A percentile compares a stretch with the other conserved stretches of the same genome.
Conservation (phyloP, 2,329 filamentous ascomycete species). For the Phialocephala sp. region DNA sequence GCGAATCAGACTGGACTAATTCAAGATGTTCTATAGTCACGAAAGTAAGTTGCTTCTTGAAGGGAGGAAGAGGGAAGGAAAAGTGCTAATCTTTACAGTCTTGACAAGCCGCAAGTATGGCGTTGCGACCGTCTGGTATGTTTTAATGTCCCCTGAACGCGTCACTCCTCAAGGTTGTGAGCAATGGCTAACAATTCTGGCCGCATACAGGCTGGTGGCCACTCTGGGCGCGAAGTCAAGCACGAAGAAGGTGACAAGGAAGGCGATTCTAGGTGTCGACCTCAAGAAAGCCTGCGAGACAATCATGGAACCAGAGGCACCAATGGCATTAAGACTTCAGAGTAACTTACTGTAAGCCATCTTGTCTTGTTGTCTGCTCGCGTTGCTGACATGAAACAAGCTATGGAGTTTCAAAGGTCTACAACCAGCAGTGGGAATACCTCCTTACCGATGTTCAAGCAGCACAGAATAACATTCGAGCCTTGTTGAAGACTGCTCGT, state of each 20-base stretch:
- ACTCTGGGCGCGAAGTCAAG: slow-evolving; percentile 78
- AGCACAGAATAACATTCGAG: slow-evolving; percentile 74
- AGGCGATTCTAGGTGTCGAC: slow-evolving; percentile 87
- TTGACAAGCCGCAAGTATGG: slow-evolving; percentile 88
- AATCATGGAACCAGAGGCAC: slow-evolving; percentile 84
- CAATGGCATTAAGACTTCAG: slow-evolving; percentile 88
- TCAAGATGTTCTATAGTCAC: slow-evolving; percentile 90
- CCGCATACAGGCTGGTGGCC: slow-evolving; percentile 76
- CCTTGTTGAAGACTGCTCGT: slow-evolving; percentile 64
- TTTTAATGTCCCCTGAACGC: slow-evolving; percentile 13
- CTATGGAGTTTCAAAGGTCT: slow-evolving; percentile 84
- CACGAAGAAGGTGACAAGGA: slow-evolving; percentile 77
- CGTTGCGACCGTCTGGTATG: slow-evolving; percentile 91
- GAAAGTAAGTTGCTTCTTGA: slow-evolving; percentile 68
- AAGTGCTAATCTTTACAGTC: slow-evolving; percentile 60
- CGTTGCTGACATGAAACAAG: slow-evolving; percentile 44
- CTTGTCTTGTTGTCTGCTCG: not conserved
- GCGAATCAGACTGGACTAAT: not conserved
- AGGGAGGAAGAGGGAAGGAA: not conserved
- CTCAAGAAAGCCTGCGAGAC: slow-evolving; percentile 85
- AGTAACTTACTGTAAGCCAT: slow-evolving; percentile 75
- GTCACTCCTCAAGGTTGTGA: not conserved
- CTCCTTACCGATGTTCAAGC: slow-evolving; percentile 81
- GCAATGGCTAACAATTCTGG: slow-evolving; percentile 1
- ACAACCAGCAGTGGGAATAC: slow-evolving; percentile 85